phyloP scores from a whole-genome alignment of 345 rosid species.

The Turnera subulata region DNA sequence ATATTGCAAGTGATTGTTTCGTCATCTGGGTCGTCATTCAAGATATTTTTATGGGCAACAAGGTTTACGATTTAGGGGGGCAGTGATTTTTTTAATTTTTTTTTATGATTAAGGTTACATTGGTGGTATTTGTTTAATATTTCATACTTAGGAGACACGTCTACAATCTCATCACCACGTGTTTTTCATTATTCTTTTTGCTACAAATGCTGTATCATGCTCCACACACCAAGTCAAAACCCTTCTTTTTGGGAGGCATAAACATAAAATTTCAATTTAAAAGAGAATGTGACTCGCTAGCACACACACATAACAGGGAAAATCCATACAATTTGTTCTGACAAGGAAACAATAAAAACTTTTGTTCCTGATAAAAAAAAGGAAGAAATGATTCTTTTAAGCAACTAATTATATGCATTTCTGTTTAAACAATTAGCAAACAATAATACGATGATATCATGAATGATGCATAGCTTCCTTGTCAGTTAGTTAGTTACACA shows the following conservation, averaged over 20 bases:
- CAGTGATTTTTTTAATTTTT: not conserved
- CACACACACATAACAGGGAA: no score
- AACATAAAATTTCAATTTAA: not conserved
- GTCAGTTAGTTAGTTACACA: no score
- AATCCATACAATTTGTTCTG: no score
- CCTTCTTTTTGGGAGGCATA: not conserved
- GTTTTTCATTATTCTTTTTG: not conserved
- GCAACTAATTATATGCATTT: no score
- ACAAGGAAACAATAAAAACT: no score
- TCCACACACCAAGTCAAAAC: slow-evolving; percentile 9
- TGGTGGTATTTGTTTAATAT: not conserved
- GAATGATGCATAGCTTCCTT: no score
- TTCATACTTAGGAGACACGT: slow-evolving; percentile 23
- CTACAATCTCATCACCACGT: slow-evolving; percentile 10
- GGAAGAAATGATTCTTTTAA: no score
- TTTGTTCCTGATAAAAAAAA: no score
- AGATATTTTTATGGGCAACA: not conserved
- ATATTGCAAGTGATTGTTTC: slow-evolving; percentile 19
- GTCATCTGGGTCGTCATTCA: slow-evolving; percentile 44
- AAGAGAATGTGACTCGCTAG: not conserved
- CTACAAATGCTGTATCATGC: not conserved
- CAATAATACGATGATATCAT: no score
- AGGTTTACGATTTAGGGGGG: not conserved
- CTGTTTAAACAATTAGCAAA: no score
- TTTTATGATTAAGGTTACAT: not conserved